These are phyloP conservation scores for Colletotrichum siamense DNA, from an alignment of 2,329 filamentous ascomycete genomes.

Conservation along the genomic window DNA sequence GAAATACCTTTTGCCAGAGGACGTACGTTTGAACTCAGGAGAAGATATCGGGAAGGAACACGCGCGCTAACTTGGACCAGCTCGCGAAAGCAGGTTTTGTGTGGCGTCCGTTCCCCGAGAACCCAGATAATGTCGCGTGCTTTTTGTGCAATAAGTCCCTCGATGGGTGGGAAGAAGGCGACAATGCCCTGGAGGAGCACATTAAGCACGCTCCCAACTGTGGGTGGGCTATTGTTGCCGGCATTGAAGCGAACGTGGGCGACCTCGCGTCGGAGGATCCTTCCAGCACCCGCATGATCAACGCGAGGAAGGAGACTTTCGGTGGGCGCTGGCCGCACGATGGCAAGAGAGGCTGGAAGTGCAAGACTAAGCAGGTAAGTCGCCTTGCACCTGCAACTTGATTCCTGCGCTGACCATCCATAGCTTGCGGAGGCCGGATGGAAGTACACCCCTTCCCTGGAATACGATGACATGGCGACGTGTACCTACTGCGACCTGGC, in stretches of 20 bases:
- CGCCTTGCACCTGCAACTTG: background rate
- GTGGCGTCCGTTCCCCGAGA: constrained; percentile 77
- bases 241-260: constrained; percentile 65
- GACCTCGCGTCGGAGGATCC: constrained; percentile 77
- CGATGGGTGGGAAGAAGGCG: constrained; percentile 89
- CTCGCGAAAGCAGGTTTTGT: constrained; percentile 92
- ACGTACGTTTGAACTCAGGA: constrained; percentile 45
- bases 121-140: constrained; percentile 87
- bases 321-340: constrained; percentile 89
- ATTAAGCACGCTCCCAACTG: constrained; percentile 82
- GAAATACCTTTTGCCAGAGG: constrained; percentile 65
- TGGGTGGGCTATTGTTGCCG: constrained; percentile 81
- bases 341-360: constrained; percentile 84
- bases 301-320: constrained; percentile 85
- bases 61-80: constrained; percentile 46
- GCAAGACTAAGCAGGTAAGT: constrained; percentile 83
- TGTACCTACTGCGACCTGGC: constrained; percentile 91
- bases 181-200: constrained; percentile 86
- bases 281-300: constrained; percentile 70
- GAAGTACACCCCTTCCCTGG: constrained; percentile 86
- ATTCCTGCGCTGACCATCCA: constrained; percentile 2
- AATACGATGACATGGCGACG: constrained; percentile 87
- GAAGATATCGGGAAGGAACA: constrained; percentile 6
- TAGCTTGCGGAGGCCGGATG: constrained; percentile 91
- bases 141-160: constrained; percentile 85